phyloP scores from a whole-genome alignment of 1,284 basidiomycete species.

The Peniophora sp. region DNA sequence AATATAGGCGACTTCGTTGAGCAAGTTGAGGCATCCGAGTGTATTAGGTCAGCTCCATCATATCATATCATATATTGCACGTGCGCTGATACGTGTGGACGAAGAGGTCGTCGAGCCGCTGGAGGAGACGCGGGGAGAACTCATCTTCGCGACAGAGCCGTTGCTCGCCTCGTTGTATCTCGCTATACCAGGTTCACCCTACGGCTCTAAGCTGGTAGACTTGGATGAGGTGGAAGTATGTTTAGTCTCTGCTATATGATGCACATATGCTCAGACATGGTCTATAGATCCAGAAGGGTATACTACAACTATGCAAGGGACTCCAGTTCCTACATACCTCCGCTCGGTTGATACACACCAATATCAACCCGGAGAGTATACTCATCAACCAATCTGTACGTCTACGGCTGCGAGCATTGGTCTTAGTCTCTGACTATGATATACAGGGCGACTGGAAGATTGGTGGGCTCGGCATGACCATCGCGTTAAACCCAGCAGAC shows the following conservation, averaged over 20 bases:
- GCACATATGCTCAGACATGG: neutral
- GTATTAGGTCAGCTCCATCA: constrained; percentile 63
- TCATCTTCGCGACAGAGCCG: constrained; percentile 92
- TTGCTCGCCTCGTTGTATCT: constrained; percentile 73
- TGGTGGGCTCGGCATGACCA: constrained; percentile 83
- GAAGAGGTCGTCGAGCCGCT: constrained; percentile 96
- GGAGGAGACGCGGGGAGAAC: constrained; percentile 84
- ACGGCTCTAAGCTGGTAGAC: constrained; percentile 53
- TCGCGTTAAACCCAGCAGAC: constrained; percentile 64
- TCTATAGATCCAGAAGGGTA: constrained; percentile 91
- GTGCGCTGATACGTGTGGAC: neutral
- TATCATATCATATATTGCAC: neutral
- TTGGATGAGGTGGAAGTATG: constrained; percentile 86
- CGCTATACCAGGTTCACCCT: constrained; percentile 59
- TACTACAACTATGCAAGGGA: constrained; percentile 90
- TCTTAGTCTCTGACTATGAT: neutral
- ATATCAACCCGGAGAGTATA: constrained; percentile 80
- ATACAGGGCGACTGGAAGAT: constrained; percentile 96
- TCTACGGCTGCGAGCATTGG: too few relatives aligned
- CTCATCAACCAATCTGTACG: constrained; percentile 83
- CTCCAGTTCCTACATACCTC: constrained; percentile 89
- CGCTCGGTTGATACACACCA: constrained; percentile 88
- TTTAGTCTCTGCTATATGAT: constrained; percentile 8
- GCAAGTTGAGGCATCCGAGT: constrained; percentile 87
- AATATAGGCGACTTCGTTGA: constrained; percentile 79